phyloP scores from a whole-genome alignment of 192 early-diverging fungal genomes.

The Spizellomyces sp. region DNA sequence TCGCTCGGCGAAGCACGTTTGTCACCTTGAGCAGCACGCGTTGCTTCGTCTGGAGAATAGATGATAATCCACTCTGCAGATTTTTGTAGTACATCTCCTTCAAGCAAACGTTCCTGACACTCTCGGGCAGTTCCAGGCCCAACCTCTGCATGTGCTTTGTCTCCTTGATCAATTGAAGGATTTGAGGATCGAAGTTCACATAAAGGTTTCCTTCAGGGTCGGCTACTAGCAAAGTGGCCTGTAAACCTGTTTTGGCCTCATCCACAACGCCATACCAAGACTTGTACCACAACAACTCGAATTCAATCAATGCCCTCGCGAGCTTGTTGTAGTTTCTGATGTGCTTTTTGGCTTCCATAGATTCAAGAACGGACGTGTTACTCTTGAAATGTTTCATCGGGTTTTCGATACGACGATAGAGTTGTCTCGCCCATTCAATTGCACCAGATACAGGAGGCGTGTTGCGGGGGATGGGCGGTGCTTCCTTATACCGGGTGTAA shows the following conservation, averaged over 20 bases:
- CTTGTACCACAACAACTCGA: conserved; percentile 62
- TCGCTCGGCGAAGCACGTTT: conserved; percentile 50
- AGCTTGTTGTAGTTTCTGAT: conserved; percentile 71
- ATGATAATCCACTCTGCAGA: conserved; percentile 44
- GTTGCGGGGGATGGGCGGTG: conserved; percentile 62
- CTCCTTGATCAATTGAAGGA: conserved; percentile 65
- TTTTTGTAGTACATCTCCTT: conserved; percentile 67
- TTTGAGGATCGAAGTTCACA: conserved; percentile 66
- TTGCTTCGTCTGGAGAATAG: conserved; percentile 55
- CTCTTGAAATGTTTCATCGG: conserved; percentile 62
- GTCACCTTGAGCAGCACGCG: conserved; percentile 52
- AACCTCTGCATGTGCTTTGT: conserved; percentile 57
- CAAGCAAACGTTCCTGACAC: conserved; percentile 55
- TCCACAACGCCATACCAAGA: conserved; percentile 63
- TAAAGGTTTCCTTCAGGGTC: conserved; percentile 57
- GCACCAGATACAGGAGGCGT: conserved; percentile 64
- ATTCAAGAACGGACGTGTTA: conserved; percentile 58
- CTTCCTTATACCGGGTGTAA: conserved; percentile 65
- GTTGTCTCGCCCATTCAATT: conserved; percentile 64
- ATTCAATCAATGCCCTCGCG: conserved; percentile 64
- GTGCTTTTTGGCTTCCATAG: conserved; percentile 62
- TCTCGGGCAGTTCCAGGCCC: conserved; percentile 55
- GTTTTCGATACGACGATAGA: conserved; percentile 61
- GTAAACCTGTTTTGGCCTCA: conserved; percentile 63
- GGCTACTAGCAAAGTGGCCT: conserved; percentile 62